phyloP scores from a whole-genome alignment of 2,329 filamentous ascomycete genomes.

The Zalaria sp. region DNA sequence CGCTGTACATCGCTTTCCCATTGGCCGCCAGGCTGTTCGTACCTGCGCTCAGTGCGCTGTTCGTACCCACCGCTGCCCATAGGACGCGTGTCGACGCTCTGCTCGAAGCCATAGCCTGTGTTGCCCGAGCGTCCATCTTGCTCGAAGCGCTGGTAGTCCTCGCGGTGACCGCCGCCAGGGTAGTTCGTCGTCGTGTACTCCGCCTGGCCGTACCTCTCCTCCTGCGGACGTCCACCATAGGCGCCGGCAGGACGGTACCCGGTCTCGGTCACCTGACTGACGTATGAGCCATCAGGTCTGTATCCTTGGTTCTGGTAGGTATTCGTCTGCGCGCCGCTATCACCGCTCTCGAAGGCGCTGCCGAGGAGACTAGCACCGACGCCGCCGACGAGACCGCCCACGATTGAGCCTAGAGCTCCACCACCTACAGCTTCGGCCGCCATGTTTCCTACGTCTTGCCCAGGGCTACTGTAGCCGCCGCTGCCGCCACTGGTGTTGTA shows the following conservation, averaged over 20 bases:
- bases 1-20: constrained; percentile 26
- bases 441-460: constrained; percentile 31
- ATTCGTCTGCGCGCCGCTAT: constrained; percentile 31
- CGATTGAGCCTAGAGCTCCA: constrained; percentile 53
- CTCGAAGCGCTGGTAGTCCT: constrained; percentile 48
- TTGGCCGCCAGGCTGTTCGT: constrained; percentile 27
- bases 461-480: constrained; percentile 17
- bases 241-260: constrained; percentile 28
- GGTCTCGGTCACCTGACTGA: constrained; percentile 47
- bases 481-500: constrained; percentile 21
- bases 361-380: constrained; percentile 50
- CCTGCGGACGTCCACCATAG: neutral
- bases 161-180: constrained; percentile 40
- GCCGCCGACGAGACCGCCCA: constrained; percentile 51
- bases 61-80: constrained; percentile 43
- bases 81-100: constrained; percentile 41
- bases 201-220: constrained; percentile 45
- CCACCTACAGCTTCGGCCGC: constrained; percentile 48
- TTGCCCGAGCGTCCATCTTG: constrained; percentile 26
- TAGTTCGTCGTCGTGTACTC: constrained; percentile 46
- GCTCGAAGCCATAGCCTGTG: constrained; percentile 42
- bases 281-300: constrained; percentile 46
- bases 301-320: constrained; percentile 37
- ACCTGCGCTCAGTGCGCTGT: constrained; percentile 41
- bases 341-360: constrained; percentile 35